phyloP scores from a whole-genome alignment of 257 asterid genomes.

The Nicotiana benthamiana region DNA sequence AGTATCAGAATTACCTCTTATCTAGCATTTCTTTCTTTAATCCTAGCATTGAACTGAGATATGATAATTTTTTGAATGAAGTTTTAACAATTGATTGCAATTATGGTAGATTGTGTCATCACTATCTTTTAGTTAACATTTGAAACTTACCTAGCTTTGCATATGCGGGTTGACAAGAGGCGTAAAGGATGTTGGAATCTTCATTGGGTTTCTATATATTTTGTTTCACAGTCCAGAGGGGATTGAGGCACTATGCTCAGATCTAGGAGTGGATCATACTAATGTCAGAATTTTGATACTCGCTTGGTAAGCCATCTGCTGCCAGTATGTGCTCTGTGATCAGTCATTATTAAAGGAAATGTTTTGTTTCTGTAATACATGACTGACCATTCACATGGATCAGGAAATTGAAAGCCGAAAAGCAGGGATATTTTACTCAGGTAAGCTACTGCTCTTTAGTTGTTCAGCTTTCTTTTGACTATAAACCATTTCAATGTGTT shows the following conservation, averaged over 20 bases:
- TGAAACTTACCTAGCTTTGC: not conserved
- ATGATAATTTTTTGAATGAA: not conserved
- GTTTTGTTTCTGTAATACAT: not conserved
- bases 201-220: not conserved
- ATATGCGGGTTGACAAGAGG: not conserved
- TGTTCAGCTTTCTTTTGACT: not conserved
- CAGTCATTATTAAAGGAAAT: slow-evolving; percentile 2
- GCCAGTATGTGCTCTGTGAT: not conserved
- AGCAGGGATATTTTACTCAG: slow-evolving; percentile 89
- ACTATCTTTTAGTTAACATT: not conserved
- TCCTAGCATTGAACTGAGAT: not conserved
- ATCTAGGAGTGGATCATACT: slow-evolving; percentile 65
- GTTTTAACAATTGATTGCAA: not conserved
- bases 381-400: slow-evolving; percentile 19
- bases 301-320: slow-evolving; percentile 62
- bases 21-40: not conserved
- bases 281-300: slow-evolving; percentile 80
- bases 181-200: slow-evolving; percentile 11
- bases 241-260: slow-evolving; percentile 75
- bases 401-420: slow-evolving; percentile 92
- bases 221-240: slow-evolving; percentile 71
- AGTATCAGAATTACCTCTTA: not conserved
- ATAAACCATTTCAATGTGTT: not conserved
- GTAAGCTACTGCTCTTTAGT: slow-evolving; percentile 27
- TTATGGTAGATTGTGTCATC: not conserved